Conservation (phyloP, 192 early-diverging fungal genomes). For the Podila minutissima region DNA sequence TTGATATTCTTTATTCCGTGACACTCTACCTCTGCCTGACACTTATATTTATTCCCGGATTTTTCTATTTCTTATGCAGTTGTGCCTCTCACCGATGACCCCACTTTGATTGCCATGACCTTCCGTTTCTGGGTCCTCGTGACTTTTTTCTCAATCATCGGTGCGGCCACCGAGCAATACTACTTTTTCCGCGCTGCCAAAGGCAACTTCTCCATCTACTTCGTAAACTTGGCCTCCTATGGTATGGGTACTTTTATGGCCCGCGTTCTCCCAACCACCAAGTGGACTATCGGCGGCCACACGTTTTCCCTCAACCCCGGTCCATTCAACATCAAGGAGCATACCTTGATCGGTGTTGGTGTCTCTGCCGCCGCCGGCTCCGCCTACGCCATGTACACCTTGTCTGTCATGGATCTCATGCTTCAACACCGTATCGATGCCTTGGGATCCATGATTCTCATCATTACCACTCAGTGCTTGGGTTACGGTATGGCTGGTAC, state of each 20-base stretch:
- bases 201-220: slow-evolving; percentile 17
- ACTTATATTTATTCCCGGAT: neutral
- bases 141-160: slow-evolving; percentile 33
- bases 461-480: slow-evolving; percentile 66
- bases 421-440: slow-evolving; percentile 62
- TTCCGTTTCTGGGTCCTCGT: slow-evolving; percentile 58
- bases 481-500: slow-evolving; percentile 77
- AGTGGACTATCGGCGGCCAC: slow-evolving; percentile 3
- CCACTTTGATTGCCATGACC: slow-evolving; percentile 52
- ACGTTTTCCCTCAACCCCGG: slow-evolving; percentile 14
- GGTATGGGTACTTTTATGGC: slow-evolving; percentile 32
- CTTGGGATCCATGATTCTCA: slow-evolving; percentile 56
- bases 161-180: slow-evolving; percentile 32
- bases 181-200: slow-evolving; percentile 33
- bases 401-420: slow-evolving; percentile 61
- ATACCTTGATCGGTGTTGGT: slow-evolving; percentile 63
- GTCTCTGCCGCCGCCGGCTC: slow-evolving; percentile 52
- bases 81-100: slow-evolving; percentile 46
- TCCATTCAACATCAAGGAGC: slow-evolving; percentile 73
- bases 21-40: slow-evolving; percentile 1
- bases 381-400: slow-evolving; percentile 63
- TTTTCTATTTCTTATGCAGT: slow-evolving; percentile 9
- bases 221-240: slow-evolving; percentile 40
- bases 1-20: no score
- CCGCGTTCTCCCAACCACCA: slow-evolving; percentile 10